Evolutionary conservation across 768 basidiomycete species (phyloP).

Genomic region (Termitomyces sp.): DNA sequence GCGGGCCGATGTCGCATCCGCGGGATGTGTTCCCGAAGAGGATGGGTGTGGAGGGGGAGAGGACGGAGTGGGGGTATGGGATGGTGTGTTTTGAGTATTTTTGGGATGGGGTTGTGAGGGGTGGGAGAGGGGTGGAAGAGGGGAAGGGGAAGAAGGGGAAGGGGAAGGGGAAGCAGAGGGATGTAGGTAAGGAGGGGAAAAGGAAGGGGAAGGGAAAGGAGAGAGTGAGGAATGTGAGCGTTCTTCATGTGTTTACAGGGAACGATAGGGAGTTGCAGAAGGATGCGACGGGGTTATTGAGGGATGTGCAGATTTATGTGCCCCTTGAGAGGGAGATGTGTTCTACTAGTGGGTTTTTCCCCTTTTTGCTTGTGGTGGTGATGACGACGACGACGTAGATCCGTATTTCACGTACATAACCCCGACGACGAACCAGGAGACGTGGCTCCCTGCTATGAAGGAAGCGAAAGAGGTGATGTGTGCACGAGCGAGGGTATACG

Average conservation of each 20-base stretch:
- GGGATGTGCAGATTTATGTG: slow-evolving; percentile 34
- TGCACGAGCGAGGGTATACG: slow-evolving; percentile 29
- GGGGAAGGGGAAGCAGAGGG: background rate
- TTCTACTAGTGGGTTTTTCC: slow-evolving; percentile 21
- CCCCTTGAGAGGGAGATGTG: slow-evolving; percentile 25
- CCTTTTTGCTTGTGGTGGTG: background rate
- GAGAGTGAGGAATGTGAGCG: slow-evolving; percentile 11
- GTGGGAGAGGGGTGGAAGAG: background rate
- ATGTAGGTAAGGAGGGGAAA: background rate
- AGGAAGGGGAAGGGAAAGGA: background rate
- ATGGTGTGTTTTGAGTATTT: slow-evolving; percentile 31
- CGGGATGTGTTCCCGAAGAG: slow-evolving; percentile 22
- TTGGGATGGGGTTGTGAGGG: slow-evolving; percentile 5
- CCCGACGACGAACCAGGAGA: background rate
- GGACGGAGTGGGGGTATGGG: slow-evolving; percentile 25
- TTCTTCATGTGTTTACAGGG: slow-evolving; percentile 48
- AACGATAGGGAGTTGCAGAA: slow-evolving; percentile 38
- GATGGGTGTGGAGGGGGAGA: slow-evolving; percentile 9
- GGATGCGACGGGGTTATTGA: slow-evolving; percentile 33
- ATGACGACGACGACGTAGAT: background rate
- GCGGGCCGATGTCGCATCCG: slow-evolving; percentile 27
- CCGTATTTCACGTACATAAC: slow-evolving; percentile 8
- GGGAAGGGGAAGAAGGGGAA: background rate
- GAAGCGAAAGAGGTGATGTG: slow-evolving; percentile 27
- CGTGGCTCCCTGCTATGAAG: slow-evolving; percentile 11